Evolutionary conservation across 805 yeast species (phyloP).

Genomic region (Candida mattraensis): DNA sequence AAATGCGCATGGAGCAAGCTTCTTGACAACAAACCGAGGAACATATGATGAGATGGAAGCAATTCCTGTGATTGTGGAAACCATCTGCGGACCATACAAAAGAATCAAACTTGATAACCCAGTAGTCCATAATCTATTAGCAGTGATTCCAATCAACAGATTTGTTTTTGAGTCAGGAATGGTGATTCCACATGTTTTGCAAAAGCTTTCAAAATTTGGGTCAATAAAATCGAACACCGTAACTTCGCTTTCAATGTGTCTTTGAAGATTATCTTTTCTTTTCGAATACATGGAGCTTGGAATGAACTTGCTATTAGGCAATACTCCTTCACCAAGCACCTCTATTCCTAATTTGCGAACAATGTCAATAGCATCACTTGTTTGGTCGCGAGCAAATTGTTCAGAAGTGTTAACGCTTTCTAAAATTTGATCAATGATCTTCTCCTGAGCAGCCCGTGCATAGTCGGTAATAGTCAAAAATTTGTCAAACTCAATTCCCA

Average conservation of each 20-base stretch:
- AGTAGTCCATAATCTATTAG: constrained; percentile 27
- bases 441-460: constrained; percentile 66
- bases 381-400: constrained; percentile 59
- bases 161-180: constrained; percentile 42
- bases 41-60: constrained; percentile 32
- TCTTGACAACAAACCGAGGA: constrained; percentile 20
- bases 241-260: constrained; percentile 58
- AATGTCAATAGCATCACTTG: constrained; percentile 58
- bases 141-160: constrained; percentile 20
- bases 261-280: constrained; percentile 58
- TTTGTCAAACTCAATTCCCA: constrained; percentile 55
- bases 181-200: constrained; percentile 32
- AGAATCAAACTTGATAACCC: constrained; percentile 29
- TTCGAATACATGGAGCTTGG: constrained; percentile 83
- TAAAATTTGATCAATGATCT: constrained; percentile 64
- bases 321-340: constrained; percentile 62
- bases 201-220: constrained; percentile 63
- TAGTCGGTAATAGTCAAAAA: constrained; percentile 64
- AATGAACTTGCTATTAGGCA: constrained; percentile 61
- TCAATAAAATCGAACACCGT: constrained; percentile 77
- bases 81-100: constrained; percentile 29
- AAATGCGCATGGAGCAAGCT: constrained; percentile 35
- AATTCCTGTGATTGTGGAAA: constrained; percentile 32
- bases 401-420: constrained; percentile 67
- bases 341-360: constrained; percentile 63